phyloP scores from a whole-genome alignment of 2,329 filamentous ascomycete species.

The Huntiella abstrusa region DNA sequence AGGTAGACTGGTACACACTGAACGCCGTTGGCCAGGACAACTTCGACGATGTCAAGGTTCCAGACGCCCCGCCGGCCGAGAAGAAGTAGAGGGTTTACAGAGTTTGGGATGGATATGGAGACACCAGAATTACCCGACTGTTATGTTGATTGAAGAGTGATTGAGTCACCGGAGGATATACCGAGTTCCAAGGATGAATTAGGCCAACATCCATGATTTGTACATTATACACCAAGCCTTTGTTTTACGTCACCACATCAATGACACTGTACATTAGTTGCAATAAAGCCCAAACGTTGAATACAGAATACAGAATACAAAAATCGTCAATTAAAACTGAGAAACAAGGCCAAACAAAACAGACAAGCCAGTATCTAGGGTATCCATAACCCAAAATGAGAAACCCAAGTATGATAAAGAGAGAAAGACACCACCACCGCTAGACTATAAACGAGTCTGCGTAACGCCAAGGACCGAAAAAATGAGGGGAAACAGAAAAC shows the following conservation, averaged over 20 bases:
- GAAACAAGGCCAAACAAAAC: background rate
- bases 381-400: background rate
- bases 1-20: conserved; percentile 43
- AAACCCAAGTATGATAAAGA: background rate
- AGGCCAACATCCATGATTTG: too few relatives aligned
- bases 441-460: too few relatives aligned
- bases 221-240: background rate
- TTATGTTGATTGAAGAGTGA: too few relatives aligned
- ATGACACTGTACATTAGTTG: background rate
- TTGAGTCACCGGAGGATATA: too few relatives aligned
- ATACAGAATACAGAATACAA: background rate
- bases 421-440: too few relatives aligned
- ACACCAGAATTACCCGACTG: background rate
- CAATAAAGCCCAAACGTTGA: background rate
- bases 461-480: background rate
- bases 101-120: background rate
- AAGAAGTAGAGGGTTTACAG: conserved; percentile 13
- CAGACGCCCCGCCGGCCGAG: conserved; percentile 38
- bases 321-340: background rate
- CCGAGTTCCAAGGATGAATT: too few relatives aligned
- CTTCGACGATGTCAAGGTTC: conserved; percentile 87
- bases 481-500: conserved; percentile 1
- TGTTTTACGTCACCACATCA: background rate
- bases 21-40: conserved; percentile 85
- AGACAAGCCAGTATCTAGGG: background rate